phyloP scores from a whole-genome alignment of 2,329 filamentous ascomycete genomes.

The Reticulascus tulasneorum region DNA sequence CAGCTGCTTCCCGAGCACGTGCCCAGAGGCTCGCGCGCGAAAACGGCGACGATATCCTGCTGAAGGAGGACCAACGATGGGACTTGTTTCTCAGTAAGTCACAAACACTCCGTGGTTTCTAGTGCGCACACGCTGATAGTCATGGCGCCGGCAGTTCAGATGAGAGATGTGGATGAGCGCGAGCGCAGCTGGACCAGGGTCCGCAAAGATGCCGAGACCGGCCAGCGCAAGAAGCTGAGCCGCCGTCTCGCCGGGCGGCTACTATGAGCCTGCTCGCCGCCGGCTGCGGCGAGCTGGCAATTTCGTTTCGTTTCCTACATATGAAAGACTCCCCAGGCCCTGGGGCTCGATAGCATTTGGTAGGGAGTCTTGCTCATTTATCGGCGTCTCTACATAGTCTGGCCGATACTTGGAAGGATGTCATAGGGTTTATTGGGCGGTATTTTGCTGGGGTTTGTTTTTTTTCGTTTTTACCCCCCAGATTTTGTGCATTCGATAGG shows the following conservation, averaged over 20 bases:
- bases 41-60: slow-evolving; percentile 49
- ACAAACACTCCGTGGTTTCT: slow-evolving; percentile 1
- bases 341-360: no score
- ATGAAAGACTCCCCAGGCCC: slow-evolving; percentile 1
- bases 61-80: slow-evolving; percentile 56
- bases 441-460: no score
- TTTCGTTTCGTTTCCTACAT: slow-evolving; percentile 5
- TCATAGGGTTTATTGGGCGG: no score
- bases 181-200: slow-evolving; percentile 43
- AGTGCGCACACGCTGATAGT: no score
- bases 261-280: slow-evolving; percentile 3
- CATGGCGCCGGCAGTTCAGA: slow-evolving; percentile 47
- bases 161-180: slow-evolving; percentile 47
- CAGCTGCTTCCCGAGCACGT: slow-evolving; percentile 54
- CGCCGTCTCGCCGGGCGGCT: slow-evolving; percentile 34
- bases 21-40: slow-evolving; percentile 55
- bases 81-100: slow-evolving; percentile 56
- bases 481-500: no score
- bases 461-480: no score
- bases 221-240: slow-evolving; percentile 31
- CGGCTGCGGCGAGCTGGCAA: neutral
- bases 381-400: slow-evolving; percentile 12
- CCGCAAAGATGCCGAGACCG: slow-evolving; percentile 32
- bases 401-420: no score
- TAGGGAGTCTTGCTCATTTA: slow-evolving; percentile 11